Base-by-base conservation (phyloP, 768 basidiomycete species). In the Suillus subluteus region DNA sequence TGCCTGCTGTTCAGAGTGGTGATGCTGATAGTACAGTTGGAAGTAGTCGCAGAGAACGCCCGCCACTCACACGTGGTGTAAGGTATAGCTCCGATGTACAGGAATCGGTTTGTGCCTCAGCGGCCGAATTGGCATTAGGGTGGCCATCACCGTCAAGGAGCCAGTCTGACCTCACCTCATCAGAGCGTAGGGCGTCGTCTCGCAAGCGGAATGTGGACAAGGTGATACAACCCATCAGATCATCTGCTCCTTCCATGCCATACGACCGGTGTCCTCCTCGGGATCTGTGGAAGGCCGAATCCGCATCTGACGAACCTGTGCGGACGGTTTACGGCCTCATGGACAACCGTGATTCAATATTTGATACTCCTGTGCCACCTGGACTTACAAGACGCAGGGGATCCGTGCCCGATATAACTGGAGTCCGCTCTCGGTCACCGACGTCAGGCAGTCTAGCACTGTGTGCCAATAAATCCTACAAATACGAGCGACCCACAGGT, bases 401-500 rank as follows among this genome's bases (percentile, higher is more conserved):
- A 21, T 67, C 69, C 2, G 63, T 58, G 56, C 12, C 67, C 8
- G 65, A 68, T 54, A n/a, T 59, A 8, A 54, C 50, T 41, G 54
- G 63, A 7, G 41, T 40, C 50, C 40, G 66, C 21, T 73, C 76
- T 18, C 32, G 67, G 3, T 77, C 72, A 8, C 56, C 74, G 62
- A 73, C 76, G 32, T 65, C 69, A 9, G 77, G 72, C 41, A 77
- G 73, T 66, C 74, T 72, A 63, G 73, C 74, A 59, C 26, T 76
- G 13, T 52, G 54, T 58, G 69, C 69, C 35, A 66, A 72, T 4
- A 72, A 76, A 23, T 70, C 50, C 15, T 66, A 67, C 44, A 78
- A 69, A 35, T 50, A 63, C 35, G 69, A 75, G 13, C 62, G 66
- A 2, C 76, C 76, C 32, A 78, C 75, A 65, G 76, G 76, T 41